Evolutionary conservation across 176 grass and related monocot species (phyloP), one percentile per base, ranked within the genome.

Genomic region (Raddia guianensis): DNA sequence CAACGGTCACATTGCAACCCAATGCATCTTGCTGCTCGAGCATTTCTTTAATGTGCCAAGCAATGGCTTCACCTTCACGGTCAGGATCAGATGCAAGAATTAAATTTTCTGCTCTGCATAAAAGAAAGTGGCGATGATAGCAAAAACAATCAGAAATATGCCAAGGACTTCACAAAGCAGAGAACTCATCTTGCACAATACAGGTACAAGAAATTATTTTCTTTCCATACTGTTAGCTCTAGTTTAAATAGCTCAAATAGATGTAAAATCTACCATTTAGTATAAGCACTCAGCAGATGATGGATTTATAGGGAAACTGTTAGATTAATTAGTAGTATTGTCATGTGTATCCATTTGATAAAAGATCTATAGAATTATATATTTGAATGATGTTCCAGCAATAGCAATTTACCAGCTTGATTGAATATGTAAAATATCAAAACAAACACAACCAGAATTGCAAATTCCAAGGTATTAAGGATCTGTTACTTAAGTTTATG

Each of bases 51-150:
- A 98, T 89, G 86, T 98, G 95, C 92, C 90, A 98, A 78, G 95
- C 84, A 84, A 98, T 98, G 68, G 95, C 95, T 87, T 98, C 95
- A 75, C 95, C 95, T 89, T 98, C 92, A 89, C 95, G 92, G 44
- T 98, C 95, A 81, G 95, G 95, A 92, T 98, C 95, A 65, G 95
- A 98, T 77, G 95, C 95, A 83, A 98, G 86, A 85, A 98, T 95
- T 69, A 98, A 85, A 69, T 93, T 91, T 87, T 95, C 84, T 85
- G 95, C 90, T 87, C 95, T 98, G 82, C 80, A 68, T 3, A 80
- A 75, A 73, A 82, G 61, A 70, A 52, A 66, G 16, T 6, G 49
- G 32, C 18, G 81, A n/a, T 61, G n/a, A 52, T 52, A 61, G 77
- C 12, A 80, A 68, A 76, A 75, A 61, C 9, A 75, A 66, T 64